Evolutionary conservation across 345 rosid genomes (phyloP).

Genomic region (Rhizophora apiculata): DNA sequence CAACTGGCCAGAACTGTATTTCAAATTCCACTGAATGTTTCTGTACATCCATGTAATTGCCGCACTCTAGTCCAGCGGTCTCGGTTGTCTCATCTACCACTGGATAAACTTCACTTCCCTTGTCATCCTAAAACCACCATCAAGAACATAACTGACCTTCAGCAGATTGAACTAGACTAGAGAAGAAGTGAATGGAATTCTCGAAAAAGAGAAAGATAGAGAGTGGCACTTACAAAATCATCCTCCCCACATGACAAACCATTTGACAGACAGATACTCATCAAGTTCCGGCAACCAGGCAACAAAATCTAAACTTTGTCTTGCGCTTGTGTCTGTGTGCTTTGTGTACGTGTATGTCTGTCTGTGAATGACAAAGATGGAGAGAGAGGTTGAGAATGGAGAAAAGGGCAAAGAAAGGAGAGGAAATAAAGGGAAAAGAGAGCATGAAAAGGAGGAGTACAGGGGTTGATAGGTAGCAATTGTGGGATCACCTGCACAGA

Average conservation of each 20-base stretch:
- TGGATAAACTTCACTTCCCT: conserved; percentile 20
- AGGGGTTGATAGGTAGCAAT: conserved; percentile 19
- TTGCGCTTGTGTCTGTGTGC: neutral
- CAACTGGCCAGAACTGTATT: conserved; percentile 74
- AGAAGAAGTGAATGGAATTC: neutral
- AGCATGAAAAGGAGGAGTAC: conserved; percentile 40
- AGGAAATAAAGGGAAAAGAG: conserved; percentile 17
- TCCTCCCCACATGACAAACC: conserved; percentile 37
- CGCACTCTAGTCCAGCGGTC: conserved; percentile 9
- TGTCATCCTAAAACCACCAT: conserved; percentile 21
- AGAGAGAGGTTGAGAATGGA: neutral
- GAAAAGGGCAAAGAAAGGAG: neutral
- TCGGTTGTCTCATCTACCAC: conserved; percentile 25
- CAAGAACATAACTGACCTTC: neutral
- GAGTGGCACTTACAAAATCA: conserved; percentile 28
- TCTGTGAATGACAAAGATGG: neutral
- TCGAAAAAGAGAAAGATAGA: neutral
- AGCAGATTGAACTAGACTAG: neutral
- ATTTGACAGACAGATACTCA: conserved; percentile 26
- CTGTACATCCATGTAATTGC: conserved; percentile 27
- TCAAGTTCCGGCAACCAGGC: conserved; percentile 16
- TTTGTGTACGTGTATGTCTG: conserved; percentile 14
- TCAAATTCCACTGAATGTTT: conserved; percentile 36
- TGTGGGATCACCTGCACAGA: conserved; percentile 42
- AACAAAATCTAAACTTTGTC: conserved; percentile 25